Conservation (phyloP, 768 basidiomycete species). For the Boletales sp. region DNA sequence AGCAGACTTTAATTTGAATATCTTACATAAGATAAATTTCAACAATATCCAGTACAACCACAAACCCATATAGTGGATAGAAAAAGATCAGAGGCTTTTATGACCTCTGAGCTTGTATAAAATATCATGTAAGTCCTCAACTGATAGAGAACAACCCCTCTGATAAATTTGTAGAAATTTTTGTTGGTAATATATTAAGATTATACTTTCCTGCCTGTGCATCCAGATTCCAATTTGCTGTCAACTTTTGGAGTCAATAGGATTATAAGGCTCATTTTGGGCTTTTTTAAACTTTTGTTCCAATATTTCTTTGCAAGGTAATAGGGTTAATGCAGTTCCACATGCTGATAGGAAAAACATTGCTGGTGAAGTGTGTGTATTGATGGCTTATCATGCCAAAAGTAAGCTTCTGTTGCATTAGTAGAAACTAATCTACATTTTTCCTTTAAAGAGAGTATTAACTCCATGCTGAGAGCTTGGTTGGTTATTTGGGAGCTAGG, state of each 20-base stretch:
- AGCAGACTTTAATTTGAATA: no score
- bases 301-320: background rate
- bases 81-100: no score
- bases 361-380: background rate
- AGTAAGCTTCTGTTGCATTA: background rate
- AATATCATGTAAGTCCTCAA: no score
- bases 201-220: no score
- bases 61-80: no score
- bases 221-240: background rate
- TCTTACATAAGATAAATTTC: no score
- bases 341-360: slow-evolving; percentile 1
- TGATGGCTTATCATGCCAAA: background rate
- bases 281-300: background rate
- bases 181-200: no score
- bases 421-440: no score
- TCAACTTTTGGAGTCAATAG: background rate
- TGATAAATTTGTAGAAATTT: no score
- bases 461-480: background rate
- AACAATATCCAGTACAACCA: no score
- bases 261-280: background rate
- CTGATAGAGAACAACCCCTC: no score
- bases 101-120: no score
- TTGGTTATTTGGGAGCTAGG: background rate
- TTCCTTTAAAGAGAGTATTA: background rate
- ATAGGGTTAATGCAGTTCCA: background rate